Conservation (phyloP, 345 rosid genomes). For the Eucalyptus microcorys region DNA sequence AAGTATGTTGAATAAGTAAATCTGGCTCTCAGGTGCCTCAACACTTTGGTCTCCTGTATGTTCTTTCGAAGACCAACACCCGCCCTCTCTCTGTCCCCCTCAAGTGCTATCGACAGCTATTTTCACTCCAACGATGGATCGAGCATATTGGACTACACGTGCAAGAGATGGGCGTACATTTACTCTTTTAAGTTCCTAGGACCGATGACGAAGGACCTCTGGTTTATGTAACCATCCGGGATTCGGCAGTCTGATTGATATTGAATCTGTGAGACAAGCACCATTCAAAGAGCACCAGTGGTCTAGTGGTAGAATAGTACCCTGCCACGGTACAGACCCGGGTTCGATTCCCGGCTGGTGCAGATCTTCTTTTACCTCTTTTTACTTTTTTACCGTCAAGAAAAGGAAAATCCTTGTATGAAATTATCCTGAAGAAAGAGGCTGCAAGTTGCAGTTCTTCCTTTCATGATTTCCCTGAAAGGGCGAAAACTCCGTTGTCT, state of each 20-base stretch:
- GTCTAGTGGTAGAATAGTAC: slow-evolving; percentile 85
- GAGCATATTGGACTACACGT: neutral
- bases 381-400: neutral
- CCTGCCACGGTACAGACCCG: slow-evolving; percentile 71
- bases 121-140: neutral
- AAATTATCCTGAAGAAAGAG: neutral
- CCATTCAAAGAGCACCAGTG: slow-evolving; percentile 27
- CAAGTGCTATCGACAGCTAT: neutral
- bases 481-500: neutral
- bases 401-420: neutral
- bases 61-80: too few species aligned
- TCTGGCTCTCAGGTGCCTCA: neutral
- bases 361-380: neutral
- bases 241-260: neutral
- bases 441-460: neutral
- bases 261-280: fast-evolving
- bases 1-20: neutral
- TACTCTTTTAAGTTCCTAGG: neutral
- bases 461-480: neutral
- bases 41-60: neutral
- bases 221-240: fast-evolving
- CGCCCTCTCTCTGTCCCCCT: neutral
- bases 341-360: slow-evolving; percentile 65
- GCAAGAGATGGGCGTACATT: neutral
- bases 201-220: neutral